Evolutionary conservation across 1,284 basidiomycete genomes (phyloP).

Genomic region (Trichosporon coremiiforme): DNA sequence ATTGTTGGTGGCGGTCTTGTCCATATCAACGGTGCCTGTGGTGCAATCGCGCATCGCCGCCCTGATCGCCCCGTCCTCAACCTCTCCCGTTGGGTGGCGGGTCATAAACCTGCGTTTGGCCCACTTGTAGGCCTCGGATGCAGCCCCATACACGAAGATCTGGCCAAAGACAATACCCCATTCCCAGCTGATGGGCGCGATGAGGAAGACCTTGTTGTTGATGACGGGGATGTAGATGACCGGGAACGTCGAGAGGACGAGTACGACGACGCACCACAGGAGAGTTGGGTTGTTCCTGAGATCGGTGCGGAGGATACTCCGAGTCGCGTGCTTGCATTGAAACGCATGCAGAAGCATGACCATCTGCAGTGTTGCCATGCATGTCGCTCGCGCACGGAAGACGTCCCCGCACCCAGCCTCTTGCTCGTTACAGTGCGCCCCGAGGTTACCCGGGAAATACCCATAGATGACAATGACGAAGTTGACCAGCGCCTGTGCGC

Average conservation of each 20-base stretch:
- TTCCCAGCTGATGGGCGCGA: slow-evolving; percentile 50
- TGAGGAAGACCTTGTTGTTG: slow-evolving; percentile 54
- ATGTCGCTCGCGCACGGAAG: slow-evolving; percentile 63
- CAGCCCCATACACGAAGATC: slow-evolving; percentile 49
- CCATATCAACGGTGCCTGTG: not conserved
- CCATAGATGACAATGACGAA: slow-evolving; percentile 65
- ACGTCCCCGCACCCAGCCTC: slow-evolving; percentile 52
- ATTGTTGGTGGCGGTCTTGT: not conserved
- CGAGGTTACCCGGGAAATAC: slow-evolving; percentile 40
- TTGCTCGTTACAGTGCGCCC: slow-evolving; percentile 59
- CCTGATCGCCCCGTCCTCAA: not conserved
- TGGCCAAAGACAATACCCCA: slow-evolving; percentile 56
- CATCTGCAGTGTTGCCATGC: slow-evolving; percentile 63
- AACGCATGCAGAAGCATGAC: slow-evolving; percentile 56
- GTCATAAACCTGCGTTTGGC: slow-evolving; percentile 33
- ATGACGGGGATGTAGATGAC: slow-evolving; percentile 56
- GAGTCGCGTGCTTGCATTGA: slow-evolving; percentile 55
- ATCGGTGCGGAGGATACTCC: slow-evolving; percentile 59
- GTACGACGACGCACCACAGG: slow-evolving; percentile 58
- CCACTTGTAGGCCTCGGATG: slow-evolving; percentile 50
- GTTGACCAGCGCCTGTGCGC: slow-evolving; percentile 61
- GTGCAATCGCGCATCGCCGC: not conserved
- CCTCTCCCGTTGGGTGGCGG: not conserved
- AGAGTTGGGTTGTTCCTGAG: slow-evolving; percentile 62
- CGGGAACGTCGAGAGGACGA: slow-evolving; percentile 51